phyloP scores from a whole-genome alignment of 495 filamentous ascomycete species.

The Neurospora hispaniola region DNA sequence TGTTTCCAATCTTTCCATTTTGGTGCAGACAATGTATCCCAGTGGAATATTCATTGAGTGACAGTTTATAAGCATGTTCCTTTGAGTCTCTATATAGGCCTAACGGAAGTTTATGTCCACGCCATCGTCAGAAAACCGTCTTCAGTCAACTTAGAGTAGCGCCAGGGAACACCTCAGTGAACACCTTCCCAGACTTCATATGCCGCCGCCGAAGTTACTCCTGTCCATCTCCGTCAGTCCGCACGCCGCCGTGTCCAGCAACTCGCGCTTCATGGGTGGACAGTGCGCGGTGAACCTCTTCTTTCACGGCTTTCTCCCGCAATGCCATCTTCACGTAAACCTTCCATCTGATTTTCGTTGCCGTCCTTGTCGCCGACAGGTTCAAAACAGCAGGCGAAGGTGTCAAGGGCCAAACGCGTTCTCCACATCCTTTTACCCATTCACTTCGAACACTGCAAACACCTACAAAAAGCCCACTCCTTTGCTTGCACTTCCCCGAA shows the following conservation, averaged over 20 bases:
- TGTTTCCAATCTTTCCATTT: accelerated
- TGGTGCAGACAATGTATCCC: background rate
- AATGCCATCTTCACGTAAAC: background rate
- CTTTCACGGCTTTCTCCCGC: background rate
- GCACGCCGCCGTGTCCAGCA: no score
- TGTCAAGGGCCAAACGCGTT: background rate
- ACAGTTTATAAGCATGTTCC: background rate
- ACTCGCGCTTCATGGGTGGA: no score
- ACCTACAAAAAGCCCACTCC: background rate
- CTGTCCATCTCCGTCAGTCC: no score
- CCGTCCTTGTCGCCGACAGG: background rate
- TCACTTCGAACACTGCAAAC: background rate
- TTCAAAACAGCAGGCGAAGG: background rate
- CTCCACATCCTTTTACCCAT: background rate
- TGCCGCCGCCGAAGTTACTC: no score
- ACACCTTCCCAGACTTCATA: no score
- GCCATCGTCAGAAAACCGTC: no score
- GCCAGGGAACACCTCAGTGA: no score
- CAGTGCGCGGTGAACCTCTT: no score
- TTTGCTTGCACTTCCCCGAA: background rate
- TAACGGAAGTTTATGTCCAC: no score
- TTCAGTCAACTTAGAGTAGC: no score
- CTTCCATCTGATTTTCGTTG: background rate
- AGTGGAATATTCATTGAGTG: background rate
- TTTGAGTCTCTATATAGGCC: background rate